phyloP scores from a whole-genome alignment of 768 basidiomycete genomes.

The Scleroderma bovista region DNA sequence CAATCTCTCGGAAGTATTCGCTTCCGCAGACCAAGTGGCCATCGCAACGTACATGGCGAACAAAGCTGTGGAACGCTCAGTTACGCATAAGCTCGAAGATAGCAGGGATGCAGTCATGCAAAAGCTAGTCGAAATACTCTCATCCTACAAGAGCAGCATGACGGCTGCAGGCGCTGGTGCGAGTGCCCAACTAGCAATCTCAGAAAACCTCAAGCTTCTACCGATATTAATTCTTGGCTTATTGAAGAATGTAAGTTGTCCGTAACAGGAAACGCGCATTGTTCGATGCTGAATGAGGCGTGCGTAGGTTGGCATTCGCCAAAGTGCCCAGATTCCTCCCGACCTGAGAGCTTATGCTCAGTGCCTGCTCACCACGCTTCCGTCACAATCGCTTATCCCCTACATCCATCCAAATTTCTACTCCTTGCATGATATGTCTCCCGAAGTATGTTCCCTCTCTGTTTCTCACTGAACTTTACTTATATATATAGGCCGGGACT shows the following conservation, averaged over 20 bases:
- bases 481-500: conserved; percentile 66
- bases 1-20: conserved; percentile 84
- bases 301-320: conserved; percentile 80
- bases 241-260: conserved; percentile 77
- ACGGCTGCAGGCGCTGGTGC: conserved; percentile 91
- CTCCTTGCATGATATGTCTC: conserved; percentile 92
- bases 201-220: conserved; percentile 92
- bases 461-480: neutral
- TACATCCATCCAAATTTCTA: conserved; percentile 96
- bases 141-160: conserved; percentile 93
- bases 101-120: conserved; percentile 80
- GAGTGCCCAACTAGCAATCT: conserved; percentile 86
- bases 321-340: conserved; percentile 95
- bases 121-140: conserved; percentile 78
- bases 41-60: conserved; percentile 80
- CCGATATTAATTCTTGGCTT: conserved; percentile 87
- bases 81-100: conserved; percentile 85
- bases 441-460: conserved; percentile 51
- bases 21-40: conserved; percentile 85
- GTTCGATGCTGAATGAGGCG: conserved; percentile 1
- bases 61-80: conserved; percentile 87
- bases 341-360: conserved; percentile 96
- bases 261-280: neutral
- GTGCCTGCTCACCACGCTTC: conserved; percentile 83
- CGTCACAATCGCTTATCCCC: conserved; percentile 85